Base-by-base conservation (phyloP, 768 basidiomycete species). In the Amanita pseudoporphyria region DNA sequence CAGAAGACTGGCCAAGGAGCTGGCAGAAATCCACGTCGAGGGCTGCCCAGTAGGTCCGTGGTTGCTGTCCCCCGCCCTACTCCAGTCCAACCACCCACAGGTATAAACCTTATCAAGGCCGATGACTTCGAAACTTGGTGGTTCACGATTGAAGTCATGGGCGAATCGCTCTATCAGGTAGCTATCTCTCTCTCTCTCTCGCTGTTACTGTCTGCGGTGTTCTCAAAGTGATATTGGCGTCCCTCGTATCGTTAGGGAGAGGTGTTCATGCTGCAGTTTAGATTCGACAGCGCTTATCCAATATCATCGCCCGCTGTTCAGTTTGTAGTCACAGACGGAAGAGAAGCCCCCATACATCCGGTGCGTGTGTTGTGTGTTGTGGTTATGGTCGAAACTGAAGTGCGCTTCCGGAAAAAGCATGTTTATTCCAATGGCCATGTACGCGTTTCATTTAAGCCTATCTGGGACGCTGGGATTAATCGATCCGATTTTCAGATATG, bases 371-470 rank as follows among this genome's bases (percentile, higher is more conserved):
- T 72, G 31, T 9, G 33, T 31, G 21, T 18, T 41, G 19, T 12
- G 7, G 30, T 4, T 22, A 1, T 14, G n/a, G 21, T 12, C 21
- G 40, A 13, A 9, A 32, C 21, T 30, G 5, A 19, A 10, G 21
- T 18, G 3, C 12, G 42, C 22, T 6, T n/a, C 6, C 24, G 31
- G 6, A 10, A 31, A 30, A 33, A 87, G 84, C 88, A 90, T 58
- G 83, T 89, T 39, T 91, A 91, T 62, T 89, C 87, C 9, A 91
- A 91, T 61, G 82, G 90, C 52, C 86, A 88, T 72, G 84, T 91
- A 66, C 54, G 78, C 59, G 7, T 52, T 30, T 42, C 30, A 19
- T 18, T 10, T 18, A 18, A n/a, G n/a, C n/a, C 10, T n/a, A 16
- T 10, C 6, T 10, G 18, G 6, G 16, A 19, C 37, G 37, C 5